phyloP scores from a whole-genome alignment of 148 eudicot genomes.

The Polygonum maritimum region DNA sequence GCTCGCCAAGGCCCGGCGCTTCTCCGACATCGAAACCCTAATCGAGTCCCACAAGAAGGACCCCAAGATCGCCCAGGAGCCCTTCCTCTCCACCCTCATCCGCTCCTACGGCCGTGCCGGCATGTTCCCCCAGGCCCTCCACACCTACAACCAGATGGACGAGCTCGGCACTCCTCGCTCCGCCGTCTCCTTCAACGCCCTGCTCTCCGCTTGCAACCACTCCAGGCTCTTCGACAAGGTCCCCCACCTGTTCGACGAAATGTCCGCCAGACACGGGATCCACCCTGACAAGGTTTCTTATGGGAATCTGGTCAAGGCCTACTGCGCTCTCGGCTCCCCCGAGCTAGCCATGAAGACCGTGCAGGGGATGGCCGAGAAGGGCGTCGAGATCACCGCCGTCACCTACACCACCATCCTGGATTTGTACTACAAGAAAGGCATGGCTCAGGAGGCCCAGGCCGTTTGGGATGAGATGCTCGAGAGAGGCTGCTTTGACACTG shows the following conservation, averaged over 20 bases:
- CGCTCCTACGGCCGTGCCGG: slow-evolving; percentile 69
- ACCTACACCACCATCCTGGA: slow-evolving; percentile 46
- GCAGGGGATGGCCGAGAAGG: slow-evolving; percentile 53
- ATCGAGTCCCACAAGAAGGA: slow-evolving; percentile 51
- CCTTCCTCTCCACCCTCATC: slow-evolving; percentile 48
- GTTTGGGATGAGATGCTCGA: slow-evolving; percentile 65
- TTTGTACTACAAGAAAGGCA: slow-evolving; percentile 45
- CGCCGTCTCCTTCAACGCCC: slow-evolving; percentile 52
- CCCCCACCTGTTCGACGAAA: slow-evolving; percentile 56
- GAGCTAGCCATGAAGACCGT: slow-evolving; percentile 40
- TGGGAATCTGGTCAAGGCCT: slow-evolving; percentile 53
- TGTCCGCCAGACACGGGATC: slow-evolving; percentile 40
- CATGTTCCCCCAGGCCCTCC: slow-evolving; percentile 58
- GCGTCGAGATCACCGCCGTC: slow-evolving; percentile 43
- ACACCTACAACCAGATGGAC: slow-evolving; percentile 54
- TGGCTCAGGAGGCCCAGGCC: slow-evolving; percentile 34
- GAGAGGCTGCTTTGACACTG: slow-evolving; percentile 57
- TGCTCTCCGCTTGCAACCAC: slow-evolving; percentile 42
- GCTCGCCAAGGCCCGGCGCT: slow-evolving; percentile 54
- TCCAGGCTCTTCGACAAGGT: slow-evolving; percentile 37
- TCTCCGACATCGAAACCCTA: slow-evolving; percentile 51
- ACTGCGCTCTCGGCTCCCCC: slow-evolving; percentile 46
- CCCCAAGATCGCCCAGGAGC: slow-evolving; percentile 49
- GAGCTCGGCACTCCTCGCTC: slow-evolving; percentile 52
- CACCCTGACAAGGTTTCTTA: slow-evolving; percentile 51